A percentile compares a stretch with the other conserved stretches of the same genome.
Evolutionary conservation across 1,284 basidiomycete genomes (phyloP).

Genomic region (Vanrija sp.): DNA sequence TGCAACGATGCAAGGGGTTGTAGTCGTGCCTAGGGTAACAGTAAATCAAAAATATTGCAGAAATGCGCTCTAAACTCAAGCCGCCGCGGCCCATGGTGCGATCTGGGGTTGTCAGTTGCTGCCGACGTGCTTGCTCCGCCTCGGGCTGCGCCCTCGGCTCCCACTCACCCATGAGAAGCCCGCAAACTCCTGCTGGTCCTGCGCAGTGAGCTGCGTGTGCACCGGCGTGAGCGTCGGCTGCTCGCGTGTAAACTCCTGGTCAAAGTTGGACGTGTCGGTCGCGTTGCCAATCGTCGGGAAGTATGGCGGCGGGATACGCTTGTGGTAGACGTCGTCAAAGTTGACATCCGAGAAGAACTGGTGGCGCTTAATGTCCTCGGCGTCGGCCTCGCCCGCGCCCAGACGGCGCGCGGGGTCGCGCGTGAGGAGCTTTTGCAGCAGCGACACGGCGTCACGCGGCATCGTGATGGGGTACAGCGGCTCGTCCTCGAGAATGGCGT

Average conservation of each 20-base stretch:
- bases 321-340: slow-evolving; percentile 93
- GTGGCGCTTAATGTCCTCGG: slow-evolving; percentile 95
- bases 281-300: slow-evolving; percentile 74
- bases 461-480: slow-evolving; percentile 99
- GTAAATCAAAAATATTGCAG: not conserved
- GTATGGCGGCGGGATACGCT: slow-evolving; percentile 95
- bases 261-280: slow-evolving; percentile 68
- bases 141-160: not conserved
- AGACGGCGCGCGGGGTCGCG: slow-evolving; percentile 88
- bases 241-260: slow-evolving; percentile 94
- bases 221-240: slow-evolving; percentile 97
- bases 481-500: slow-evolving; percentile 97
- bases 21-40: too few species aligned
- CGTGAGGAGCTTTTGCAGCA: slow-evolving; percentile 91
- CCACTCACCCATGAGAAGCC: slow-evolving; percentile 74
- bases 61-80: not conserved
- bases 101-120: slow-evolving; percentile 16
- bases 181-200: slow-evolving; percentile 92
- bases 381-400: slow-evolving; percentile 90
- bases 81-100: slow-evolving; percentile 29
- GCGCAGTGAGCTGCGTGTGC: slow-evolving; percentile 84
- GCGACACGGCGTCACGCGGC: slow-evolving; percentile 94
- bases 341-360: slow-evolving; percentile 97
- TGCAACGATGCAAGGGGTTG: too few species aligned
- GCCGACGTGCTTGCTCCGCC: not conserved